A percentile compares a stretch with the other conserved stretches of the same genome.
phyloP scores from a whole-genome alignment of 805 yeast genomes.

The Kurtzmaniella cleridarum region DNA sequence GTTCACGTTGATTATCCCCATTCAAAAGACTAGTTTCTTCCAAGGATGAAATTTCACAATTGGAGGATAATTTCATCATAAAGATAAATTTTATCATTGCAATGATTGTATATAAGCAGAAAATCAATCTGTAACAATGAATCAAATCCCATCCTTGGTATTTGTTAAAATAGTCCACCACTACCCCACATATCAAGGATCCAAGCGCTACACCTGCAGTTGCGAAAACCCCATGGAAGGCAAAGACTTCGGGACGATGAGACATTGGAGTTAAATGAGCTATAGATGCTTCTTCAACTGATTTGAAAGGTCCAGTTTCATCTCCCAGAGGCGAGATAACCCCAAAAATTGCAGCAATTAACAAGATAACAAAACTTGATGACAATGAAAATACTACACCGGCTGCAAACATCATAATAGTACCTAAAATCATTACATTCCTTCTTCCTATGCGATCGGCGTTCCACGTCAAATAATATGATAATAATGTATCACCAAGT shows the following conservation, averaged over 20 bases:
- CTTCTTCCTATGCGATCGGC: constrained; percentile 71
- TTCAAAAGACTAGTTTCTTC: constrained; percentile 9
- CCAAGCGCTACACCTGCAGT: constrained; percentile 75
- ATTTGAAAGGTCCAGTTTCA: constrained; percentile 86
- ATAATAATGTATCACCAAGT: constrained; percentile 70
- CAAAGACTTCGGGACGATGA: constrained; percentile 68
- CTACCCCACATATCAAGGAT: constrained; percentile 54
- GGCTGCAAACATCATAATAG: constrained; percentile 61
- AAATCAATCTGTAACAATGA: constrained; percentile 50
- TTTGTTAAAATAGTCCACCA: constrained; percentile 43
- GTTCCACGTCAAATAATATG: constrained; percentile 69
- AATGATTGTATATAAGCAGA: constrained; percentile 48
- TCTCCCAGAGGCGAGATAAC: constrained; percentile 87
- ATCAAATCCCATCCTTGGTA: constrained; percentile 26
- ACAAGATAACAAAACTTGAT: constrained; percentile 48
- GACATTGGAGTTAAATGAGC: constrained; percentile 69
- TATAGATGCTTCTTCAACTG: constrained; percentile 77
- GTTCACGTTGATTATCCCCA: too few relatives aligned
- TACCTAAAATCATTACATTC: constrained; percentile 55
- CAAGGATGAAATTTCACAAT: constrained; percentile 41
- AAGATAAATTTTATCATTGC: constrained; percentile 49
- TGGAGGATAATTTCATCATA: constrained; percentile 45
- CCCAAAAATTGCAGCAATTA: constrained; percentile 73
- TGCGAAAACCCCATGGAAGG: constrained; percentile 64
- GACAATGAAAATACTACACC: constrained; percentile 61